Base-by-base conservation (phyloP, 163 green algal species). In the Trebouxia gelatinosa region DNA sequence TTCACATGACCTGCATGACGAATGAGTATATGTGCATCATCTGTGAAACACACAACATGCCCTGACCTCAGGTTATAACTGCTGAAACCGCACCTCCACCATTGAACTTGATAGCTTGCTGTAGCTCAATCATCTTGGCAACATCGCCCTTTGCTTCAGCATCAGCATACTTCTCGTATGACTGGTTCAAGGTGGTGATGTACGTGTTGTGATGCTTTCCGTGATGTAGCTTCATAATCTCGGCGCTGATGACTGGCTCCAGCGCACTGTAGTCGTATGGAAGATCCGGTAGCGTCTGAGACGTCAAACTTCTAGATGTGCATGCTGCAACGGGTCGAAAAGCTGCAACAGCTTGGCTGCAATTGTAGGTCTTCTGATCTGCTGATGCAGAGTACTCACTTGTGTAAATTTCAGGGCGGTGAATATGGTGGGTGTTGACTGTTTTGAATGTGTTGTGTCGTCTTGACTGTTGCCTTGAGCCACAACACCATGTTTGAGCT, bases 181-280 rank as follows among this genome's bases (percentile, higher is more conserved):
- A 87, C 50, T 87, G 89, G 87, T 99, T 99, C 39, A 95, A 89
- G 59, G 91, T 93, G 32, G 83, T 93, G 2, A 99, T 90, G 64
- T 99, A 99, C 0, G 92, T 85, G 40, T 93, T 87, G 78, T 99
- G 95, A 77, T 99, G 95, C 86, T 99, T 99, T 7, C 70, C 82
- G 85, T 98, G 95, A 80, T 99, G 95, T 58, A 99, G 81, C 85
- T 98, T 86, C 95, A 99, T 99, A 84, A 99, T 99, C 78, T 97
- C 85, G 9, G 78, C 91, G 57, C 84, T 93, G 70, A 99, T 98
- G 26, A 93, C 86, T 1, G 96, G 96, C 83, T 97, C 89, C 39
- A 99, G 86, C 0, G 91, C 96, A 23, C 81, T 77, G 78, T 98
- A 98, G 51, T 94, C 92, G 75, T 99, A 99, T 0, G 91, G 89